Conservation (phyloP, 306 rosid species). For the Canavalia ensiformis region DNA sequence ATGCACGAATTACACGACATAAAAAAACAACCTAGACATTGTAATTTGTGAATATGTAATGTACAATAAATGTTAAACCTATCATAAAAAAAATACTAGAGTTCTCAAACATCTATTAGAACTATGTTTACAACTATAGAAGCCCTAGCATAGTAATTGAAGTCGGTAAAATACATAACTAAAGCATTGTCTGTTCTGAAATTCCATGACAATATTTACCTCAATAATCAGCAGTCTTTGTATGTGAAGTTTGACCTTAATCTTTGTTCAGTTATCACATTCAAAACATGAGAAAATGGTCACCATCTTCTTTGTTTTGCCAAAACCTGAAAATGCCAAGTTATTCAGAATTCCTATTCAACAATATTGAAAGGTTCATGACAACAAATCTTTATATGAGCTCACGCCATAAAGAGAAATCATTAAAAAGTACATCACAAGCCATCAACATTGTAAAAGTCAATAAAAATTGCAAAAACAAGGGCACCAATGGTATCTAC, state of each 20-base stretch:
- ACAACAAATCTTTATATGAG: conserved; percentile 2
- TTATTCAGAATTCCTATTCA: conserved; percentile 48
- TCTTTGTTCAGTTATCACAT: conserved; percentile 57
- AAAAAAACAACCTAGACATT: conserved; percentile 32
- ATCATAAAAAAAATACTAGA: conserved; percentile 35
- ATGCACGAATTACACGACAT: conserved; percentile 35
- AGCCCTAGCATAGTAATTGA: conserved; percentile 50
- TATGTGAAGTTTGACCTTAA: conserved; percentile 52
- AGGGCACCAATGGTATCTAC: not conserved
- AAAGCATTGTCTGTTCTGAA: conserved; percentile 49
- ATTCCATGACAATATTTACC: conserved; percentile 71
- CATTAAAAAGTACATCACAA: conserved; percentile 13
- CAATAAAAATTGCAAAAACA: conserved; percentile 2
- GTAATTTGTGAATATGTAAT: conserved; percentile 8
- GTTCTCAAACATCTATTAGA: conserved; percentile 45
- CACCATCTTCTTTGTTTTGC: conserved; percentile 50
- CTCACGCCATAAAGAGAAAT: conserved; percentile 2
- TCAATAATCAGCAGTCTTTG: conserved; percentile 62
- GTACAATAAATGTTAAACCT: conserved; percentile 39
- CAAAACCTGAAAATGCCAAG: conserved; percentile 69
- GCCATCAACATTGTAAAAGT: conserved; percentile 40
- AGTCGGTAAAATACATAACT: conserved; percentile 48
- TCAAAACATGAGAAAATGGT: conserved; percentile 53
- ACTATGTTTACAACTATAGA: conserved; percentile 55
- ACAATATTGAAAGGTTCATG: conserved; percentile 28